These are phyloP conservation scores for Puccinia polysora DNA, from an alignment of 1,284 basidiomycete genomes.

Conservation along the genomic window DNA sequence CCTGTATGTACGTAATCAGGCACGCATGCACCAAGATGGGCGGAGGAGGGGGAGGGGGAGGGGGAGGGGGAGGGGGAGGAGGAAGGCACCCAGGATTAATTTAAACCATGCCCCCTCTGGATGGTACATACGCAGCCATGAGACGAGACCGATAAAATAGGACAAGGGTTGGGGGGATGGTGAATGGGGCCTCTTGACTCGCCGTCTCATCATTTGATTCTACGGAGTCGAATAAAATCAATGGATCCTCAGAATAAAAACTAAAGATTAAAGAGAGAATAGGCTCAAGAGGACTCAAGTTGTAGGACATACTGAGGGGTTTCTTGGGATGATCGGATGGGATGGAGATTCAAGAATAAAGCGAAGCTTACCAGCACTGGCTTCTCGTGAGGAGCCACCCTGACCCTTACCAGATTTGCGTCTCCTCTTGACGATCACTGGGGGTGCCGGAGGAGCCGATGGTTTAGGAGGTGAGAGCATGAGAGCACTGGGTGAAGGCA, in stretches of 20 bases:
- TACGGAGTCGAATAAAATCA: not conserved
- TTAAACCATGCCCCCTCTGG: not conserved
- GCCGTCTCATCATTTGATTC: slow-evolving; percentile 42
- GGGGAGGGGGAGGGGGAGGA: not conserved
- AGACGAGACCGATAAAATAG: not conserved
- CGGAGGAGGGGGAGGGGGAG: too few relatives aligned
- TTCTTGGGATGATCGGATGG: not conserved
- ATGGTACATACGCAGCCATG: not conserved
- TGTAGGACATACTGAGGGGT: not conserved
- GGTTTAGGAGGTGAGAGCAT: slow-evolving; percentile 8
- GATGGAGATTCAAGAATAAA: not conserved
- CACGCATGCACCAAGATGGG: too few relatives aligned
- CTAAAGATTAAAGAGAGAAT: not conserved
- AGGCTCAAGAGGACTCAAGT: not conserved
- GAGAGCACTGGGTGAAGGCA: slow-evolving; percentile 2
- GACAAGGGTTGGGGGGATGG: not conserved
- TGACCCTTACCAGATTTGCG: slow-evolving; percentile 39
- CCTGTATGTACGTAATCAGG: too few relatives aligned
- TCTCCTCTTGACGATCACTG: slow-evolving; percentile 34
- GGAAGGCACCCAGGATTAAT: not conserved
- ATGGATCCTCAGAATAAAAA: not conserved
- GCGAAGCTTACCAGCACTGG: slow-evolving; percentile 28
- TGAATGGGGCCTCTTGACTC: not conserved
- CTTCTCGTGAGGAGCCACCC: slow-evolving; percentile 34
- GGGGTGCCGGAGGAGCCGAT: not conserved